phyloP scores from a whole-genome alignment of 2,329 filamentous ascomycete species.

The Biscogniauxia mediterranea region DNA sequence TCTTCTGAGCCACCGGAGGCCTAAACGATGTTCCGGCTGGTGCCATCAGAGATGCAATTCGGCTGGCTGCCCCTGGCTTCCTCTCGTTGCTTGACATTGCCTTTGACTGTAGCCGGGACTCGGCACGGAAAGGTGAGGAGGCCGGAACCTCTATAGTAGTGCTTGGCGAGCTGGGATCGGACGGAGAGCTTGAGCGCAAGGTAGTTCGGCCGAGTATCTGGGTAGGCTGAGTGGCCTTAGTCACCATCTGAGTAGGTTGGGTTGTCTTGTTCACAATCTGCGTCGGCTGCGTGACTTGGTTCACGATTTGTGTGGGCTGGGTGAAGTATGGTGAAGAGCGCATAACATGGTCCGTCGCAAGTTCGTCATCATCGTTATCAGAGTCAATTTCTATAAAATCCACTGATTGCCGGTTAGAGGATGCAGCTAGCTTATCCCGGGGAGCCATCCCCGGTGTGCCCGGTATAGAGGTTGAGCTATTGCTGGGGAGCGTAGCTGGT shows the following conservation, averaged over 20 bases:
- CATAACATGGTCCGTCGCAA: slow-evolving; percentile 37
- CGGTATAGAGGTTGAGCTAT: slow-evolving; percentile 15
- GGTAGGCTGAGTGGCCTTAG: slow-evolving; percentile 37
- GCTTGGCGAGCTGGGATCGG: slow-evolving; percentile 41
- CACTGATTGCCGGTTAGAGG: not conserved
- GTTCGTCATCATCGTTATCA: slow-evolving; percentile 45
- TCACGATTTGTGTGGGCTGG: slow-evolving; percentile 40
- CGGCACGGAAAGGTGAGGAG: slow-evolving; percentile 70
- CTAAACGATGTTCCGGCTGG: slow-evolving; percentile 73
- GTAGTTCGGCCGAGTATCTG: slow-evolving; percentile 39
- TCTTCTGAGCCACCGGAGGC: slow-evolving; percentile 37
- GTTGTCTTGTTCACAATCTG: slow-evolving; percentile 50
- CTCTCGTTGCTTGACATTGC: slow-evolving; percentile 14
- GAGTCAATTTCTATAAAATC: slow-evolving; percentile 30
- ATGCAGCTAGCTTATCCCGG: slow-evolving; percentile 5
- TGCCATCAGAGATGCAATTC: slow-evolving; percentile 64
- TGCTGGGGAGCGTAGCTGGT: slow-evolving; percentile 8
- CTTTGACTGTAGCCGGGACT: slow-evolving; percentile 36
- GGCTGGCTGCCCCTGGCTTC: slow-evolving; percentile 27
- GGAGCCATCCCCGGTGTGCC: slow-evolving; percentile 13
- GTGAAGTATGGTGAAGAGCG: slow-evolving; percentile 47
- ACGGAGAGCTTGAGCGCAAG: slow-evolving; percentile 34
- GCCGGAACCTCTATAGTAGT: slow-evolving; percentile 74
- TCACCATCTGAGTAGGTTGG: slow-evolving; percentile 41
- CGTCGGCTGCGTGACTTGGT: slow-evolving; percentile 55